phyloP scores from a whole-genome alignment of 164 flowering plant species.

The Magnolia officinalis region DNA sequence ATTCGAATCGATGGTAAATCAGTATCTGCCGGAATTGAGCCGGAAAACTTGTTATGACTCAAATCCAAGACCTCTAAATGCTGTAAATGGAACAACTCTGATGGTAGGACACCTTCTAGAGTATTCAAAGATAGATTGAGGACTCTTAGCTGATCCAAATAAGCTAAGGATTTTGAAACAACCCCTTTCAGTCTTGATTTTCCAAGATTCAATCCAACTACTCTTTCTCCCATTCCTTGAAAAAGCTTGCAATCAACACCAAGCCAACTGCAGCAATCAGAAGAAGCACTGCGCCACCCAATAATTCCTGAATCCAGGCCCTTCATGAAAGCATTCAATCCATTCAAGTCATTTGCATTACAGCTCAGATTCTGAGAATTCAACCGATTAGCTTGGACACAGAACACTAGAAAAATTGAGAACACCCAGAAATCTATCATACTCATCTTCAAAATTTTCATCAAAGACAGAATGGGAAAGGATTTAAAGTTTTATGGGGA shows the following conservation, averaged over 20 bases:
- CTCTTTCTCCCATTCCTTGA: conserved; percentile 10
- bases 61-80: conserved; percentile 21
- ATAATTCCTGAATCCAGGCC: conserved; percentile 5
- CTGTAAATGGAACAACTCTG: conserved; percentile 12
- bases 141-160: conserved; percentile 16
- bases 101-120: conserved; percentile 15
- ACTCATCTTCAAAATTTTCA: background rate
- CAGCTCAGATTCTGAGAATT: conserved; percentile 11
- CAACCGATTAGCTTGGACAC: conserved; percentile 8
- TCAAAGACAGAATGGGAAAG: background rate
- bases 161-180: conserved; percentile 15
- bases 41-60: conserved; percentile 18
- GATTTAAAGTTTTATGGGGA: too few species aligned
- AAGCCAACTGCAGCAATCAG: conserved; percentile 9
- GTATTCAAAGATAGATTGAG: conserved; percentile 23
- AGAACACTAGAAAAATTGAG: background rate
- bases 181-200: conserved; percentile 8
- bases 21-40: background rate
- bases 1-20: conserved; percentile 11
- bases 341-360: conserved; percentile 15
- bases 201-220: conserved; percentile 15
- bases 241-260: conserved; percentile 15
- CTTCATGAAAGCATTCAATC: conserved; percentile 12
- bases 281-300: conserved; percentile 8
- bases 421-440: background rate